These are phyloP conservation scores for Globisporangium perplexum DNA, from an alignment of 352 stramenopile genomes.

Conservation along the genomic window DNA sequence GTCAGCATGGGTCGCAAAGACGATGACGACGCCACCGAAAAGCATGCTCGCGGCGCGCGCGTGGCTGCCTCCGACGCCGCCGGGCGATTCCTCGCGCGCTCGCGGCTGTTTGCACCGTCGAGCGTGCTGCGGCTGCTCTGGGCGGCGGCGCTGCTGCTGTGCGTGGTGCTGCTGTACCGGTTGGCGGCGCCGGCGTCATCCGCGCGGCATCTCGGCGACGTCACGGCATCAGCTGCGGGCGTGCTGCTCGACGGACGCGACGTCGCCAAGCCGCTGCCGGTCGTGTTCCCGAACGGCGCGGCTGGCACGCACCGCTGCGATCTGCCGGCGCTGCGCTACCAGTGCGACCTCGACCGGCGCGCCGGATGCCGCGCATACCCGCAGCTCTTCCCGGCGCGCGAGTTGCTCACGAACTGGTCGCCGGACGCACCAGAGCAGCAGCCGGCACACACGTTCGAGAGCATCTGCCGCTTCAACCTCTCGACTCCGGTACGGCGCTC, in stretches of 20 bases:
- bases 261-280: constrained; percentile 23
- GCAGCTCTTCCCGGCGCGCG: constrained; percentile 56
- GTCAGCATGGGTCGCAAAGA: background rate
- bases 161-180: background rate
- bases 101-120: background rate
- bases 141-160: background rate
- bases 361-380: constrained; percentile 53
- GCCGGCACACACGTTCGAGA: constrained; percentile 40
- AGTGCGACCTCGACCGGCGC: constrained; percentile 36
- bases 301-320: constrained; percentile 43
- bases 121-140: background rate
- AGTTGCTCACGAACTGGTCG: constrained; percentile 82
- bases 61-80: background rate
- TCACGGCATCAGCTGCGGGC: background rate
- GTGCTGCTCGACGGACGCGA: constrained; percentile 29
- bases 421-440: constrained; percentile 32
- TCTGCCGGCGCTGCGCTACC: constrained; percentile 47
- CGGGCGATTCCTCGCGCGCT: background rate
- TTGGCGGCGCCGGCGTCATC: background rate
- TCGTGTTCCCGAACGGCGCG: constrained; percentile 38
- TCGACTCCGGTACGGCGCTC: constrained; percentile 32
- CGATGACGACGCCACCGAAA: background rate
- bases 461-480: constrained; percentile 62
- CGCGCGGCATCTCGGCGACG: background rate
- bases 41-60: background rate